Conservation (phyloP, 129 eudicot genomes). For the Centella asiatica region DNA sequence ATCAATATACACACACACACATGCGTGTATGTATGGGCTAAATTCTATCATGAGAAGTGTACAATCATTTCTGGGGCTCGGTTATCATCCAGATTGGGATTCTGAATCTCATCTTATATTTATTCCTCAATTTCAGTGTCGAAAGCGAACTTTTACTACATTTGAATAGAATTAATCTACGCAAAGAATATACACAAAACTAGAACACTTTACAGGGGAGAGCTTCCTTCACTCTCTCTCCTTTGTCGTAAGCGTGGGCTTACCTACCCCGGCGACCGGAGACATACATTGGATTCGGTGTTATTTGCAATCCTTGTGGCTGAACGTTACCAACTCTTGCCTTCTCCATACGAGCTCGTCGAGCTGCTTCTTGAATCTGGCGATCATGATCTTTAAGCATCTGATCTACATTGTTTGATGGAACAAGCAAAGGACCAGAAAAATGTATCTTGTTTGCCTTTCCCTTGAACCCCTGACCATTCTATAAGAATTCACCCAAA, state of each 20-base stretch:
- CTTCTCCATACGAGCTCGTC: conserved; percentile 63
- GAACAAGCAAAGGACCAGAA: conserved; percentile 68
- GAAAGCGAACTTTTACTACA: not conserved
- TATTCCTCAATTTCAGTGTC: not conserved
- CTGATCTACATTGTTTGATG: conserved; percentile 69
- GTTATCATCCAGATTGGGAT: not conserved
- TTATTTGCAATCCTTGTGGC: conserved; percentile 12
- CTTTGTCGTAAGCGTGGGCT: conserved; percentile 4
- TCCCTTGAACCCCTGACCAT: conserved; percentile 38
- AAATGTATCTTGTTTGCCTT: conserved; percentile 57
- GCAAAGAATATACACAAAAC: conserved; percentile 19
- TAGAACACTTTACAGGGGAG: conserved; percentile 11
- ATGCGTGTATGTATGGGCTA: no score
- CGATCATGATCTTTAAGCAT: conserved; percentile 90
- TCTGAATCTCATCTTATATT: conserved; percentile 1
- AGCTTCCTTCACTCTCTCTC: conserved; percentile 15
- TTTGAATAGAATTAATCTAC: conserved; percentile 16
- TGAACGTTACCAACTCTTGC: conserved; percentile 29
- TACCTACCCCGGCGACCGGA: conserved; percentile 27
- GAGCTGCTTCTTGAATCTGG: conserved; percentile 69
- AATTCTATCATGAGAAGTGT: no score
- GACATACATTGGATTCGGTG: conserved; percentile 26
- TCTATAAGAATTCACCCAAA: conserved; percentile 19
- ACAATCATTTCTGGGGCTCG: not conserved
- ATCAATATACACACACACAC: no score